phyloP scores from a whole-genome alignment of 768 basidiomycete genomes.

The Panellus pusillus region DNA sequence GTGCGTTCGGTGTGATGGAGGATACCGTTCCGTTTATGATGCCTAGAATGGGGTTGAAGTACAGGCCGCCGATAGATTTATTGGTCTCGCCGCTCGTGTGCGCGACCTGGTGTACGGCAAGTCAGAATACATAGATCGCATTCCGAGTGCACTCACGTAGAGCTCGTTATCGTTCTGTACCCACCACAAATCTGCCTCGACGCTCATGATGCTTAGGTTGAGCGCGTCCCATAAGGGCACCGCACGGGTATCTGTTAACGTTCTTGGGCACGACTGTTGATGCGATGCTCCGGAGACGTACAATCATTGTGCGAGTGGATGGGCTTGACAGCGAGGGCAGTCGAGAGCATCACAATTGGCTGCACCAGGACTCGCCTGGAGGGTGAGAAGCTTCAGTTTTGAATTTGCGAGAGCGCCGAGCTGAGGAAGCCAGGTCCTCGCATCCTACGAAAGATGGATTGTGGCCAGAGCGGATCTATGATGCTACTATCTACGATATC shows the following conservation, averaged over 20 bases:
- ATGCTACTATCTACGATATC: too few relatives aligned
- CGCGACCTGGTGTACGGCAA: conserved; percentile 30
- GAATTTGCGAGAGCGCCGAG: too few relatives aligned
- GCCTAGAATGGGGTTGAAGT: conserved; percentile 34
- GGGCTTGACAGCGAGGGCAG: conserved; percentile 30
- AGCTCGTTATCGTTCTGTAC: conserved; percentile 30
- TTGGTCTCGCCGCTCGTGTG: conserved; percentile 36
- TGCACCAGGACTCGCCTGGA: too few relatives aligned
- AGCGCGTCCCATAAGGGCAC: conserved; percentile 38
- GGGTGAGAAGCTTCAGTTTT: too few relatives aligned
- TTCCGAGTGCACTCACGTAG: too few relatives aligned
- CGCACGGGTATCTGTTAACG: conserved; percentile 34
- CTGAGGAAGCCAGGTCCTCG: too few relatives aligned
- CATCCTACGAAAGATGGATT: too few relatives aligned
- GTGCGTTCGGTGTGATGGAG: conserved; percentile 23
- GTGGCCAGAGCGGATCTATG: too few relatives aligned
- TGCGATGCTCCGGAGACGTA: conserved; percentile 20
- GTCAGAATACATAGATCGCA: too few relatives aligned
- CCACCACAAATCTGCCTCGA: conserved; percentile 42
- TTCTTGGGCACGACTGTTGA: background rate
- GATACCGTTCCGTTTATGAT: conserved; percentile 29
- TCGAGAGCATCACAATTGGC: conserved; percentile 23
- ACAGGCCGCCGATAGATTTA: conserved; percentile 31
- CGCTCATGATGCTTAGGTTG: conserved; percentile 39
- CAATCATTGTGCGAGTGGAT: conserved; percentile 45